These are phyloP conservation scores for Rheum nobile DNA, from an alignment of 148 eudicot genomes.

Conservation along the genomic window DNA sequence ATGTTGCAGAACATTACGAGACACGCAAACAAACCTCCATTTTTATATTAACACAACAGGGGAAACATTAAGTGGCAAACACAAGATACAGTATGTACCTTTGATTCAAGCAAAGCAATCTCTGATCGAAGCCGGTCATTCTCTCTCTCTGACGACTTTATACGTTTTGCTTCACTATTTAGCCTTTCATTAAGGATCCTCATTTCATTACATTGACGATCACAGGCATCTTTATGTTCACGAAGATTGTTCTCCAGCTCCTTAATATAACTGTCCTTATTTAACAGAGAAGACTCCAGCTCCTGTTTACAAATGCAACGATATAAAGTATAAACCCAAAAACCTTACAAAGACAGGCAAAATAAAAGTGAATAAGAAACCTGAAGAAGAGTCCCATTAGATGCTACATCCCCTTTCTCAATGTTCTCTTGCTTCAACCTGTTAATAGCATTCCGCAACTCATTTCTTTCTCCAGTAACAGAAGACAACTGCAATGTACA, in stretches of 20 bases:
- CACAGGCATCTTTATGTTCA: slow-evolving; percentile 47
- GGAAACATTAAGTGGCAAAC: neutral
- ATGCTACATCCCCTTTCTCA: slow-evolving; percentile 36
- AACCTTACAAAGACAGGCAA: neutral
- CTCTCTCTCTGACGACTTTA: slow-evolving; percentile 85
- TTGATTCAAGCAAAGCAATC: slow-evolving; percentile 80
- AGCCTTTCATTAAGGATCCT: slow-evolving; percentile 69
- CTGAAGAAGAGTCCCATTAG: slow-evolving; percentile 42
- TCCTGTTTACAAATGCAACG: slow-evolving; percentile 38
- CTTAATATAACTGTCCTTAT: slow-evolving; percentile 53
- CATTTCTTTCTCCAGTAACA: slow-evolving; percentile 64
- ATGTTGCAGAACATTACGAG: neutral
- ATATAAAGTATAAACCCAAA: slow-evolving; percentile 8
- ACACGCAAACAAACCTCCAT: neutral
- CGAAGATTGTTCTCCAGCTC: slow-evolving; percentile 54
- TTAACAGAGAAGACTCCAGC: slow-evolving; percentile 54
- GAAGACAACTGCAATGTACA: slow-evolving; percentile 49
- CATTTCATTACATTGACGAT: slow-evolving; percentile 60
- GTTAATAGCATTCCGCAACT: slow-evolving; percentile 29
- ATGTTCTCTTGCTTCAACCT: slow-evolving; percentile 37
- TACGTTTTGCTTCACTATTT: slow-evolving; percentile 61
- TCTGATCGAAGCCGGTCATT: slow-evolving; percentile 79
- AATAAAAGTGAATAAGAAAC: slow-evolving; percentile 18
- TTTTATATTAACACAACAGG: neutral
- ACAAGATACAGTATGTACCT: slow-evolving; percentile 35